These are phyloP conservation scores for Trichoderma sp. DNA, from an alignment of 2,329 filamentous ascomycete species.

Conservation along the genomic window DNA sequence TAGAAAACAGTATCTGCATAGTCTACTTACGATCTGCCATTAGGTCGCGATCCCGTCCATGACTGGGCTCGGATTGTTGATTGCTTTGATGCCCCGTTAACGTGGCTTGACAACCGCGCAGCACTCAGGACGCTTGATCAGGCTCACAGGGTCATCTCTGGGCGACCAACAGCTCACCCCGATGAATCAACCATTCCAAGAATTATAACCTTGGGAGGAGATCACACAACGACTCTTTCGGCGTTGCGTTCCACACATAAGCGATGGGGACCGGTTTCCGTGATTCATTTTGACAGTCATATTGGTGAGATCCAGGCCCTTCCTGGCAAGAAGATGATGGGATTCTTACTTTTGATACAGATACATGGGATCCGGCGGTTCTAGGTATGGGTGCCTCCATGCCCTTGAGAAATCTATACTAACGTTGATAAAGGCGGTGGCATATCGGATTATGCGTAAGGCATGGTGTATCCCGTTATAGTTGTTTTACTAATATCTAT, in stretches of 20 bases:
- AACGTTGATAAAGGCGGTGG: constrained; percentile 26
- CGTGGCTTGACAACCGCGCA: constrained; percentile 30
- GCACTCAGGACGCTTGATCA: constrained; percentile 31
- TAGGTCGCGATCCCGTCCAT: constrained; percentile 28
- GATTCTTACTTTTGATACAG: not conserved
- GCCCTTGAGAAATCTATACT: not conserved
- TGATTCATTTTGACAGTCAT: constrained; percentile 72
- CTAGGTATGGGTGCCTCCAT: constrained; percentile 21
- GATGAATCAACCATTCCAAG: constrained; percentile 26
- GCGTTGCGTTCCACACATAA: constrained; percentile 64
- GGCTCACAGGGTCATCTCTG: constrained; percentile 29
- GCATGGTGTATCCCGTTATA: not conserved
- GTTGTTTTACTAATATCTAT: not conserved
- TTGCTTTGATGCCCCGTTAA: constrained; percentile 64
- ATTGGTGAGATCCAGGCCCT: constrained; percentile 23
- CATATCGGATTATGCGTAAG: constrained; percentile 30
- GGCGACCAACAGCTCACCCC: constrained; percentile 24
- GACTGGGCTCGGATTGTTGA: constrained; percentile 74
- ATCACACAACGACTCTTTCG: constrained; percentile 67
- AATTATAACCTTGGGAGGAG: constrained; percentile 68
- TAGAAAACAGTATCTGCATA: too few relatives aligned
- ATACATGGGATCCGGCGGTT: constrained; percentile 31
- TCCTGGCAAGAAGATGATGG: not conserved
- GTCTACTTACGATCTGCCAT: not conserved
- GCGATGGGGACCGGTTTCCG: constrained; percentile 62